A percentile compares a stretch with the other conserved stretches of the same genome.
Conservation (phyloP, 805 yeast genomes). For the Cyberlindnera amylophila region DNA sequence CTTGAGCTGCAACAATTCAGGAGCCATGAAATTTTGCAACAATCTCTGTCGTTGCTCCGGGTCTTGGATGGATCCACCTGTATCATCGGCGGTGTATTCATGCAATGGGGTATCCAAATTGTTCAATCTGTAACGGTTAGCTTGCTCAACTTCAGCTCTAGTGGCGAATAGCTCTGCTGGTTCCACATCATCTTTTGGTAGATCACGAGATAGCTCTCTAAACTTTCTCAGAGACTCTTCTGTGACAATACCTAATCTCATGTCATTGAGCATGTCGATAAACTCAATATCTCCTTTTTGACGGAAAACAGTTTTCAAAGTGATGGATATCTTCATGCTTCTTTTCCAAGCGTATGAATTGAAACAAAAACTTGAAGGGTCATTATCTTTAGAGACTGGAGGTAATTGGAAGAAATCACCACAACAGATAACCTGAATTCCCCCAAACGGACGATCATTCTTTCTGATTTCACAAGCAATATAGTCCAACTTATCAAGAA, state of each 20-base stretch:
- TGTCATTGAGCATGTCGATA: slow-evolving; percentile 70
- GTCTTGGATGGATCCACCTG: slow-evolving; percentile 41
- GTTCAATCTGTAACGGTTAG: slow-evolving; percentile 50
- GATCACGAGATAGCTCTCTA: slow-evolving; percentile 45
- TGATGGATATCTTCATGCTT: slow-evolving; percentile 52
- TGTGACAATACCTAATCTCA: slow-evolving; percentile 60
- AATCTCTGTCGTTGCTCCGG: slow-evolving; percentile 40
- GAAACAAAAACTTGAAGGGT: slow-evolving; percentile 52
- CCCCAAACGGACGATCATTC: slow-evolving; percentile 63
- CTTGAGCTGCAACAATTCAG: slow-evolving; percentile 51
- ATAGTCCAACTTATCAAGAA: slow-evolving; percentile 59
- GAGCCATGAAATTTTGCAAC: slow-evolving; percentile 59
- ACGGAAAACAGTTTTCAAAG: slow-evolving; percentile 64
- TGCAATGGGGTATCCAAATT: slow-evolving; percentile 42
- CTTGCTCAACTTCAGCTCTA: slow-evolving; percentile 63
- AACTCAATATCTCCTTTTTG: slow-evolving; percentile 71
- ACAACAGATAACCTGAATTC: slow-evolving; percentile 69
- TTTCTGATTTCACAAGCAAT: slow-evolving; percentile 52
- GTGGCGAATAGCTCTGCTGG: slow-evolving; percentile 79
- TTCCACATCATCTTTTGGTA: slow-evolving; percentile 54
- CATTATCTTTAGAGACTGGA: slow-evolving; percentile 45
- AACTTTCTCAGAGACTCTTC: slow-evolving; percentile 47
- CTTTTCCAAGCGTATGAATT: slow-evolving; percentile 60
- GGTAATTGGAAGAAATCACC: slow-evolving; percentile 86
- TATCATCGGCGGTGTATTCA: slow-evolving; percentile 49